These are phyloP conservation scores for Dendrobium nobile DNA, from an alignment of 106 monocot genomes.

Conservation along the genomic window DNA sequence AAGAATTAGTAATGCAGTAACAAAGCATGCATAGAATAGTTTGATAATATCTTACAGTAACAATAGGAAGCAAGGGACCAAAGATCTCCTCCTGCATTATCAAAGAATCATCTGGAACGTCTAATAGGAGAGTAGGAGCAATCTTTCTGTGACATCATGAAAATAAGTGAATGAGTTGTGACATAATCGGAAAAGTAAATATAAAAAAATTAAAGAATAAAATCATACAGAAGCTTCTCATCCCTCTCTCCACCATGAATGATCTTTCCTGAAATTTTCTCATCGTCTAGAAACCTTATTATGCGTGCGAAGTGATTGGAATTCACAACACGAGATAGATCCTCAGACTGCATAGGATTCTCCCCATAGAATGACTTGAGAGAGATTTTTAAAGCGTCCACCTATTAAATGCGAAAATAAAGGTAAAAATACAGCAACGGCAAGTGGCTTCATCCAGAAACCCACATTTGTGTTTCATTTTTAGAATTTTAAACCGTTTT, in stretches of 20 bases:
- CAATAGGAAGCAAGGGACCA: conserved; percentile 64
- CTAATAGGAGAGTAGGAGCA: conserved; percentile 48
- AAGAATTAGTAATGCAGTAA: too few relatives aligned
- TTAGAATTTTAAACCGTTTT: too few relatives aligned
- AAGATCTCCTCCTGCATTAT: conserved; percentile 76
- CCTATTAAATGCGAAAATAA: conserved; percentile 17
- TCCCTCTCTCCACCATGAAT: conserved; percentile 49
- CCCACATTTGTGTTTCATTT: too few relatives aligned
- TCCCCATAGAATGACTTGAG: conserved; percentile 54
- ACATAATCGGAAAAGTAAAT: not conserved
- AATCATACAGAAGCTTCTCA: conserved; percentile 53
- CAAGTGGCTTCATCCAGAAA: too few relatives aligned
- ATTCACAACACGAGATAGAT: conserved; percentile 61
- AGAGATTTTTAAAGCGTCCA: conserved; percentile 34
- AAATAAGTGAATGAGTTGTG: not conserved
- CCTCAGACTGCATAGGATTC: conserved; percentile 42
- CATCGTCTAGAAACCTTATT: conserved; percentile 52
- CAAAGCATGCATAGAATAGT: not conserved
- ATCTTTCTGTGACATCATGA: conserved; percentile 33
- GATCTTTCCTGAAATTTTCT: conserved; percentile 47
- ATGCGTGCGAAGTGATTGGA: conserved; percentile 55
- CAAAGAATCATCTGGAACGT: conserved; percentile 51
- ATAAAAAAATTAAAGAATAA: not conserved
- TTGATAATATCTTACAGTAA: conserved; percentile 29
- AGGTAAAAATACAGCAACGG: not conserved